Percentiles rank a stretch among this genome's conserved stretches.
These are phyloP conservation scores for Silene latifolia DNA, from an alignment of 148 eudicot genomes.

Conservation along the genomic window DNA sequence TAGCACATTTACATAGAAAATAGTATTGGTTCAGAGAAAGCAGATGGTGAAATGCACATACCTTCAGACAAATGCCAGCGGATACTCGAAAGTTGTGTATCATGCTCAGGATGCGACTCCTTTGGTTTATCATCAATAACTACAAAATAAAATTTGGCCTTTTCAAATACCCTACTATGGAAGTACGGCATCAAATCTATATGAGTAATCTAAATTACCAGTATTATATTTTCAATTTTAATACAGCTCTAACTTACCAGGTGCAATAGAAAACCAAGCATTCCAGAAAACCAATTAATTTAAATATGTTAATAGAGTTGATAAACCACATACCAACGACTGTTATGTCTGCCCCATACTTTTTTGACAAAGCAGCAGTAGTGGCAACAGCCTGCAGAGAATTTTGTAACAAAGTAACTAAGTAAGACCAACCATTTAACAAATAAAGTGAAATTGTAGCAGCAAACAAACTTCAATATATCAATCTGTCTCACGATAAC, in stretches of 20 bases:
- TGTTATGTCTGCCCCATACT: slow-evolving; percentile 94
- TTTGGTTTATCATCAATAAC: slow-evolving; percentile 78
- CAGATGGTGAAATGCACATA: slow-evolving; percentile 16
- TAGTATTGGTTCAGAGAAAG: too few species aligned
- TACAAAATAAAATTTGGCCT: slow-evolving; percentile 29
- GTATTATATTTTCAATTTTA: neutral
- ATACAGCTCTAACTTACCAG: neutral
- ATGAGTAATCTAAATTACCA: too few species aligned
- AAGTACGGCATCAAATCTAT: neutral
- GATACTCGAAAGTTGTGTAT: slow-evolving; percentile 64
- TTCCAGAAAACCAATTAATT: neutral
- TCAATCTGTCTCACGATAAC: neutral
- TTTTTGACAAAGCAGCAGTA: slow-evolving; percentile 89
- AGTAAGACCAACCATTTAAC: neutral
- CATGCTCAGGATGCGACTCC: slow-evolving; percentile 73
- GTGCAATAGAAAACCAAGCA: neutral
- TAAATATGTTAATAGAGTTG: neutral
- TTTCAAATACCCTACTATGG: neutral
- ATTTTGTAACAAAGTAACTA: slow-evolving; percentile 12
- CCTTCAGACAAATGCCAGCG: slow-evolving; percentile 96
- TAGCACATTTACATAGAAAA: neutral
- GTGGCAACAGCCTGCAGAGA: slow-evolving; percentile 76
- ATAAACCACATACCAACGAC: slow-evolving; percentile 66
- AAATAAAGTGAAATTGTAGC: slow-evolving; percentile 3
- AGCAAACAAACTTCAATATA: neutral